These are phyloP conservation scores for Candida coleopterorum DNA, from an alignment of 805 yeast genomes.

Conservation along the genomic window DNA sequence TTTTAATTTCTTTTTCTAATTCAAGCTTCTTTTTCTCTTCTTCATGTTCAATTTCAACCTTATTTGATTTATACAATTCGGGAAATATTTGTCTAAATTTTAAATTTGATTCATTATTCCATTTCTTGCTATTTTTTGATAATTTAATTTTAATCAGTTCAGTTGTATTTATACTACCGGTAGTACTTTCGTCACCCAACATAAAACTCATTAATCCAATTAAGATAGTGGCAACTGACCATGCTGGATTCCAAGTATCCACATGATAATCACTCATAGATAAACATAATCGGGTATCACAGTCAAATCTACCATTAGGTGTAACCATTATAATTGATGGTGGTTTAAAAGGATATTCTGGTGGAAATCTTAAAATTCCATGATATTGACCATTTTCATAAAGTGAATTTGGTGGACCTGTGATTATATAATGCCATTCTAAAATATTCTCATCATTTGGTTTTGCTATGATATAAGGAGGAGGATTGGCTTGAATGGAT, in stretches of 20 bases:
- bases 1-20: slow-evolving; percentile 9
- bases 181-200: slow-evolving; percentile 82
- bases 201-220: slow-evolving; percentile 86
- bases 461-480: slow-evolving; percentile 78
- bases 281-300: slow-evolving; percentile 77
- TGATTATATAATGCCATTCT: slow-evolving; percentile 90
- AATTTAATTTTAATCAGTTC: slow-evolving; percentile 50
- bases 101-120: slow-evolving; percentile 52
- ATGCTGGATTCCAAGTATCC: slow-evolving; percentile 93
- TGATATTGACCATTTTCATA: slow-evolving; percentile 85
- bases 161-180: slow-evolving; percentile 73
- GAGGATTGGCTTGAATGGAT: slow-evolving; percentile 69
- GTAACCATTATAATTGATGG: slow-evolving; percentile 87
- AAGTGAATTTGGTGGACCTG: slow-evolving; percentile 90
- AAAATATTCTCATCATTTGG: slow-evolving; percentile 85
- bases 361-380: slow-evolving; percentile 78
- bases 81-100: slow-evolving; percentile 65
- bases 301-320: slow-evolving; percentile 82
- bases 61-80: slow-evolving; percentile 50
- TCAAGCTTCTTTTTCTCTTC: slow-evolving; percentile 11
- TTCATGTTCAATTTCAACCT: slow-evolving; percentile 22
- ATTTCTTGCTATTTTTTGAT: slow-evolving; percentile 58
- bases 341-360: slow-evolving; percentile 87
- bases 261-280: slow-evolving; percentile 96
- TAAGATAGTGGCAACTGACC: slow-evolving; percentile 87